Base-by-base conservation (phyloP, 352 stramenopile genomes). In the Pythium scleroteichum region DNA sequence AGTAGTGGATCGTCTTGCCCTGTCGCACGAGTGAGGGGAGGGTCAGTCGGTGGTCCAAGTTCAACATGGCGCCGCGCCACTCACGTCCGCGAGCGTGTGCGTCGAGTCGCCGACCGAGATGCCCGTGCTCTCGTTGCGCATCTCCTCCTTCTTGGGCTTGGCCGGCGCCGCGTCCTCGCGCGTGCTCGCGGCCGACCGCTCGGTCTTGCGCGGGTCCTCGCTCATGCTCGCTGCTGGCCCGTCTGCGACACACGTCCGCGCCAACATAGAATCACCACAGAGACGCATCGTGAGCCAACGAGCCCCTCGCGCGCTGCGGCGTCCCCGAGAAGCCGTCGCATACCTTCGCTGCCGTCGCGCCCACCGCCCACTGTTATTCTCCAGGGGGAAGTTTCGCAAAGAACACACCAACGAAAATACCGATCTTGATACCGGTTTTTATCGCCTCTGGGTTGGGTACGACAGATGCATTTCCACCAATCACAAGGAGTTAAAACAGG, bases 1-100 rank as follows among this genome's bases (percentile, higher is more conserved):
- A 98, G 71, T 99, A 99, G 52, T 94, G 83, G 46, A 95, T 94
- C 27, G 87, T 95, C 69, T 93, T 92, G 51, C 87, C 87, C 84
- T 95, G 29, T n/a, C n/a, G n/a, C n/a, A n/a, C n/a, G n/a, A n/a
- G 29, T 10, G 29, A 35, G 10, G 29, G 5, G 29, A 35, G 29
- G 5, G 29, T 35, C 29, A 35, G 29, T n/a, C n/a, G n/a, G n/a
- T n/a, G n/a, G n/a, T n/a, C n/a, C n/a, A n/a, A 53, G 47, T 64
- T 64, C 46, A 64, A 64, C 49, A 58, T 58, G 33, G 20, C 13
- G 5, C 3, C 20, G 20, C 39, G 29, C 3, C 22, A 75, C 79
- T 32, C 79, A 95, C 86, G 45, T 95, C 86, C 3, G 84, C 82
- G 17, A 95, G 68, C 41, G 84, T 94, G 56, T 93, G 84, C 14